Evolutionary conservation across 2,329 filamentous ascomycete species (phyloP), one percentile per base, ranked within the genome.

Genomic region (Orbilia blumenaviensis): DNA sequence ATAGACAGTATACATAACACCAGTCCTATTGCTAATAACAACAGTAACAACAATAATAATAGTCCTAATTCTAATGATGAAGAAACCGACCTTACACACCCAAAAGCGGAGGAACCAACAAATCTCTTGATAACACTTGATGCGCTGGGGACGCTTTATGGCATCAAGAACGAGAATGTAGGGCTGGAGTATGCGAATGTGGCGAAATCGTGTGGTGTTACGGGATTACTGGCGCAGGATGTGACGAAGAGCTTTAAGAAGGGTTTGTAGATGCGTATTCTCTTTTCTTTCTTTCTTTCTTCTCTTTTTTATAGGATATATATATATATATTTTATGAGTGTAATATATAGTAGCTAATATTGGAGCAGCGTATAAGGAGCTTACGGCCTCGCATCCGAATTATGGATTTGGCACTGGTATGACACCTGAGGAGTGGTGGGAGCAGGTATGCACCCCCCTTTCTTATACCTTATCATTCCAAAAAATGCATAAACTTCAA

Each of bases 111-210:
- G 2, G 52, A 56, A 25, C 29, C 52, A 32, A 56, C 34, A 21
- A 69, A 71, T 62, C 21, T 90, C 1, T 81, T 90, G 0, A 81
- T 90, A 0, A 88, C 87, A 74, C 87, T 90, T 63, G 89, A 91
- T 80, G 89, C 88, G 3, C 90, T 90, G 78, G 88, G 87, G n/a
- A 91, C 89, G 0, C 83, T 91, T 1, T 90, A 89, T 81, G 82
- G 81, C 9, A 88, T 88, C 0, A 85, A 83, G 56, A 79, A 80
- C 8, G 52, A 10, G 14, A 82, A 87, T 0, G 85, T 90, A 6
- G 82, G 84, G 3, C 80, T 83, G 62, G 87, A 89, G 78, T 91
- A 91, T 80, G 84, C 82, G 38, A 81, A 84, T 18, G 83, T 87
- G 1, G 89, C 88, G 0, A 81, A 84, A 16, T 81, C 84, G 62